phyloP scores from a whole-genome alignment of 495 filamentous ascomycete species.

The Platismatia glauca region DNA sequence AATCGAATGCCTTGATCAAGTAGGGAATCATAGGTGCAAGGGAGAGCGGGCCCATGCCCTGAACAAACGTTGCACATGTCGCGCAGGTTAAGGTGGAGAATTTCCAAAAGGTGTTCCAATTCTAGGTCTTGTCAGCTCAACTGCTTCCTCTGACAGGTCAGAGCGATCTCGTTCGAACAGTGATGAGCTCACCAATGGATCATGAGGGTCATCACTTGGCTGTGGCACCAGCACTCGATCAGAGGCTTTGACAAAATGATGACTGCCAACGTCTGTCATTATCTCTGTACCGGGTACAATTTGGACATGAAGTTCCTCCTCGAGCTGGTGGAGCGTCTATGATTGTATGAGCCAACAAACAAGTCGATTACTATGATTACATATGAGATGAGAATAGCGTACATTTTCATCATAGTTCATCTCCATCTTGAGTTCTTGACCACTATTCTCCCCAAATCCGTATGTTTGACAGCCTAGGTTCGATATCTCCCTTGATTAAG shows the following conservation, averaged over 20 bases:
- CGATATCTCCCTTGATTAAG: neutral
- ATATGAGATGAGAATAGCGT: neutral
- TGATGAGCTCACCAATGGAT: constrained; percentile 31
- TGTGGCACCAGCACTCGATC: constrained; percentile 46
- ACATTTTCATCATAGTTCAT: constrained; percentile 36
- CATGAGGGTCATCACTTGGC: constrained; percentile 39
- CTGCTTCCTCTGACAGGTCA: neutral
- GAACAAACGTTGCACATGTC: constrained; percentile 44
- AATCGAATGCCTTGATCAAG: constrained; percentile 48
- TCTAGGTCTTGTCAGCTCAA: constrained; percentile 23
- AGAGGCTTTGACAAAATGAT: constrained; percentile 51
- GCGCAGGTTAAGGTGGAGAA: constrained; percentile 38
- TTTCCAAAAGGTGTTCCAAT: constrained; percentile 38
- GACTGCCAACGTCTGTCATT: constrained; percentile 50
- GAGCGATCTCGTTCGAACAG: neutral
- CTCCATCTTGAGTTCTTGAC: constrained; percentile 29
- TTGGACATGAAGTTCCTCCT: constrained; percentile 44
- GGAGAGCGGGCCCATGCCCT: constrained; percentile 50
- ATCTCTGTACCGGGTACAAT: constrained; percentile 56
- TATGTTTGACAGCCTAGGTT: neutral
- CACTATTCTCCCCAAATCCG: neutral
- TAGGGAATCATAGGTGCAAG: constrained; percentile 50
- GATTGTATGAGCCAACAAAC: constrained; percentile 2
- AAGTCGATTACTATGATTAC: neutral
- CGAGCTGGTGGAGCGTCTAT: constrained; percentile 34